Evolutionary conservation across 1,284 basidiomycete genomes (phyloP), one percentile per base, ranked within the genome.

Genomic region (Apiotrichum sp.): DNA sequence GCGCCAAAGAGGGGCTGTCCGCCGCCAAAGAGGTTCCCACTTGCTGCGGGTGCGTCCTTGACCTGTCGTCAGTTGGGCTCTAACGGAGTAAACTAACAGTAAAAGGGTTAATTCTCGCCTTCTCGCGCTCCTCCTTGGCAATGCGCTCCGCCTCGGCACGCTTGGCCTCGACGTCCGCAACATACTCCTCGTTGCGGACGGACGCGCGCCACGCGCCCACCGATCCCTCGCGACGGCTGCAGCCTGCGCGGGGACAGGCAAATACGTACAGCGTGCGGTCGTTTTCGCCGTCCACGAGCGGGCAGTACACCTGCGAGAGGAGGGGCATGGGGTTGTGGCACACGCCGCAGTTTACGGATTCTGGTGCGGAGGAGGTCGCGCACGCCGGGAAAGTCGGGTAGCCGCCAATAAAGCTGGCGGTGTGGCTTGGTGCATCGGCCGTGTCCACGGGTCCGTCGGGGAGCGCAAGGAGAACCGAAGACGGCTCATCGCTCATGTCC

Each of bases 191-290:
- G 57, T 77, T 77, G 33, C 72, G 58, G 14, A 64, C 64, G 7
- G 73, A 75, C 1, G 75, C 75, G 47, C 75, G 58, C 59, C 68
- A 76, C 3, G 75, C 76, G 53, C 75, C 62, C 10, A 77, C 61
- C 52, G 71, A 72, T 50, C 73, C 74, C 40, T 74, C 68, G 29
- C 65, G 56, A 39, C 73, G 60, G 57, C 74, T 71, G 62, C 76
- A 77, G 2, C 56, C 56, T 0, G 62, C 57, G n/a, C 63, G 62
- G 2, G 70, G 61, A 57, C 76, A 77, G 5, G 64, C 76, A 54
- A 67, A 77, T 3, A 77, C 68, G 53, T 77, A 77, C 16, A 77
- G 52, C 11, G 74, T 75, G 35, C 75, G 63, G 56, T 77, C 75
- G 58, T 77, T 76, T 62, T 75, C 75, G 34, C 72, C 75, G 32